phyloP scores from a whole-genome alignment of 2,329 filamentous ascomycete genomes.

The Diaporthe amygdali region DNA sequence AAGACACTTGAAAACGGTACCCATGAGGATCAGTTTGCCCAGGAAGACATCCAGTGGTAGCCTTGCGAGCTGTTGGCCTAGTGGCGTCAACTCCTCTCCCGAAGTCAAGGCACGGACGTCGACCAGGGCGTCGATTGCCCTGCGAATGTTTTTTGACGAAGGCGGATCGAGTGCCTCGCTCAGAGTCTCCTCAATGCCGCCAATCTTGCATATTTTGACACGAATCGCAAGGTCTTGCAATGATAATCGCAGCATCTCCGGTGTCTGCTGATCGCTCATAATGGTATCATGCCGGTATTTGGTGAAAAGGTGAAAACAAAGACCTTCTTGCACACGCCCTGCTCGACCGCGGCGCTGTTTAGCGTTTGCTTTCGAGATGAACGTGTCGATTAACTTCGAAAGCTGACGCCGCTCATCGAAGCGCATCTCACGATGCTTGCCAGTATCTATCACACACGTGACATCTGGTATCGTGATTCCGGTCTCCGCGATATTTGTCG shows the following conservation, averaged over 20 bases:
- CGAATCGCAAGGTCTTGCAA: slow-evolving; percentile 94
- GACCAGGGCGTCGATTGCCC: slow-evolving; percentile 89
- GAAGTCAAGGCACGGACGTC: slow-evolving; percentile 89
- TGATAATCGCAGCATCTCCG: slow-evolving; percentile 93
- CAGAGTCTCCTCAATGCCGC: slow-evolving; percentile 89
- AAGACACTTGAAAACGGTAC: slow-evolving; percentile 85
- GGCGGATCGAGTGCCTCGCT: slow-evolving; percentile 89
- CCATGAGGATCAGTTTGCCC: slow-evolving; percentile 89
- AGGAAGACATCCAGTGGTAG: slow-evolving; percentile 93
- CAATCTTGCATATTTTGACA: slow-evolving; percentile 96
- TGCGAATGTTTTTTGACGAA: slow-evolving; percentile 87
- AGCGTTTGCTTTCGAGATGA: slow-evolving; percentile 93
- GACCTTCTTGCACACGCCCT: slow-evolving; percentile 90
- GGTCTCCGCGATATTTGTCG: slow-evolving; percentile 98
- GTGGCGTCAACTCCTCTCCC: slow-evolving; percentile 81
- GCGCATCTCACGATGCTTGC: slow-evolving; percentile 96
- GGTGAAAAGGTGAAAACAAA: slow-evolving; percentile 97
- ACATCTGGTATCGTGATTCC: slow-evolving; percentile 98
- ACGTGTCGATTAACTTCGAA: slow-evolving; percentile 89
- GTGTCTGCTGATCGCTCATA: slow-evolving; percentile 92
- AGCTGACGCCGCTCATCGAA: slow-evolving; percentile 94
- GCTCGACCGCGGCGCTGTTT: slow-evolving; percentile 94
- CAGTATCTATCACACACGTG: slow-evolving; percentile 94
- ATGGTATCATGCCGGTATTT: slow-evolving; percentile 83
- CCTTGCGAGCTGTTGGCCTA: slow-evolving; percentile 86